phyloP scores from a whole-genome alignment of 345 rosid genomes.

The Cardiospermum halicacabum region DNA sequence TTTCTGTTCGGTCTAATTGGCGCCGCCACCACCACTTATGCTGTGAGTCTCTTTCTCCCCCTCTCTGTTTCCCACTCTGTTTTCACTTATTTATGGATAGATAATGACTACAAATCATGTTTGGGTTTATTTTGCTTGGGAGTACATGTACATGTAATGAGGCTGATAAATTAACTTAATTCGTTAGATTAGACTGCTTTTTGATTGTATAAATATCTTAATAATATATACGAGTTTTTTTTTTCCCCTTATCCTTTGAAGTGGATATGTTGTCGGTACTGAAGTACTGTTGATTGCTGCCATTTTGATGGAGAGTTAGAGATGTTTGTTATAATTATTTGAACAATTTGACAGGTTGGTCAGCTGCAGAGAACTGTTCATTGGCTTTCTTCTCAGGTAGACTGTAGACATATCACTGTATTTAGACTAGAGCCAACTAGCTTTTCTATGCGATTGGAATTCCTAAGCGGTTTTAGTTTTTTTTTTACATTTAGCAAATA shows the following conservation, averaged over 20 bases:
- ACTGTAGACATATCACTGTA: slow-evolving; percentile 37
- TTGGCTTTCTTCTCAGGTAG: slow-evolving; percentile 77
- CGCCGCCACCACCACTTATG: slow-evolving; percentile 88
- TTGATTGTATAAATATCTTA: background rate
- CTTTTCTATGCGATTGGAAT: background rate
- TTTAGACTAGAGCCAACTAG: background rate
- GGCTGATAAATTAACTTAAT: too few relatives aligned
- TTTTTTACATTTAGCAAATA: background rate
- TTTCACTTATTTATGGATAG: background rate
- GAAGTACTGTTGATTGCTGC: background rate
- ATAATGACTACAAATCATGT: too few relatives aligned
- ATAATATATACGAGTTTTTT: background rate
- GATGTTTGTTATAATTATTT: slow-evolving; percentile 29
- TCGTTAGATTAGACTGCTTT: too few relatives aligned
- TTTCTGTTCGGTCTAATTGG: slow-evolving; percentile 70
- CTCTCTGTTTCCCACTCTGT: background rate
- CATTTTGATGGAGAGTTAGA: background rate
- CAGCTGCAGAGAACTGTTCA: slow-evolving; percentile 77
- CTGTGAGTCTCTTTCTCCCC: slow-evolving; percentile 44
- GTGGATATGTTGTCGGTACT: background rate
- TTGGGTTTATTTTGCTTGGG: background rate
- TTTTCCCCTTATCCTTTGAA: background rate
- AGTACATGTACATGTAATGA: background rate
- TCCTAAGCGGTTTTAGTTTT: background rate
- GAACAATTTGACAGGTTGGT: slow-evolving; percentile 58